Evolutionary conservation across 108 stramenopile species (phyloP).

Genomic region (Epipyxis sp.): DNA sequence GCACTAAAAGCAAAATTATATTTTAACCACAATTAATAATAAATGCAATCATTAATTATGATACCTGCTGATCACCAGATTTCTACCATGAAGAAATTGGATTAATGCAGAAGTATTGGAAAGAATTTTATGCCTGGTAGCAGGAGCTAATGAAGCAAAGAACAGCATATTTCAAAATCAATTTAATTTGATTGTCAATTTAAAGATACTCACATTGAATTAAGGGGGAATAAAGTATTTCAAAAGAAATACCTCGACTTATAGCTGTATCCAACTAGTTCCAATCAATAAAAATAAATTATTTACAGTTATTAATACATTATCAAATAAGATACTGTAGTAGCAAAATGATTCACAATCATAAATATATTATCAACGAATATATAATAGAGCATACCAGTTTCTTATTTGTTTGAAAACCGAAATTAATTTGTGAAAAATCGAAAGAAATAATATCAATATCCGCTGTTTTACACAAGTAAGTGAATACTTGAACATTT

Average conservation of each 20-base stretch:
- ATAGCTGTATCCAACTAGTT: neutral
- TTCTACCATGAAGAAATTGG: neutral
- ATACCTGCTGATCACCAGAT: neutral
- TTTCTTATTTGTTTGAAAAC: neutral
- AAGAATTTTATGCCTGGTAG: neutral
- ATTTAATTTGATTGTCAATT: too few species aligned
- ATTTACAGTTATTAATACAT: too few species aligned
- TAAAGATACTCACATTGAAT: neutral
- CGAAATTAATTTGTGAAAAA: neutral
- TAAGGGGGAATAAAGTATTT: neutral
- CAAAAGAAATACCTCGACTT: neutral
- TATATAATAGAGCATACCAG: neutral
- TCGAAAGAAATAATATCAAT: constrained; percentile 8
- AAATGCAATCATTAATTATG: too few species aligned
- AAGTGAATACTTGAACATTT: neutral
- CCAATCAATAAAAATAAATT: neutral
- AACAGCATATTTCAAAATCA: too few species aligned
- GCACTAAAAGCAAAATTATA: neutral
- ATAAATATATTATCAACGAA: too few species aligned
- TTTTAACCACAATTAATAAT: too few species aligned
- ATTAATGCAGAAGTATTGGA: neutral
- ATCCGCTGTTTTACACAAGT: neutral
- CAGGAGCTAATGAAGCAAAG: too few species aligned
- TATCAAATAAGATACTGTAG: neutral
- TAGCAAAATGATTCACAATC: neutral